Base-by-base conservation (phyloP, 768 basidiomycete genomes). In the Filobasidium floriforme region DNA sequence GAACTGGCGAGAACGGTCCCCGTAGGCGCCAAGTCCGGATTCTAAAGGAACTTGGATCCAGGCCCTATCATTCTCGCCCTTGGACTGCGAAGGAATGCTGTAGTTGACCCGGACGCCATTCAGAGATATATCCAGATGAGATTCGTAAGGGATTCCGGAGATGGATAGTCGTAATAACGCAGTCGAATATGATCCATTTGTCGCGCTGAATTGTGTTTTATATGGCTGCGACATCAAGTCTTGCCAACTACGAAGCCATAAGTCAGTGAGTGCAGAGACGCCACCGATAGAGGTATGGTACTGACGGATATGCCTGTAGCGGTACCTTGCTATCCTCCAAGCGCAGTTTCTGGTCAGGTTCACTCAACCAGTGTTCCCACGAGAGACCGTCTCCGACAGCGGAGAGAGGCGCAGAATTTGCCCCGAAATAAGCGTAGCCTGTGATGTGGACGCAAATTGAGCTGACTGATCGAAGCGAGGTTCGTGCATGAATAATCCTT, bases 301-400 rank as follows among this genome's bases (percentile, higher is more conserved):
- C 73, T 69, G 59, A 76, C 73, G 76, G 75, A 65, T 77, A 77
- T 3, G 66, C 72, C 59, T 77, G 76, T 26, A 76, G 51, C 3
- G 75, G 73, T 24, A 76, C 72, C 43, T 70, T 67, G 40, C 66
- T 68, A 60, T 77, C 73, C 63, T 77, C 76, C 24, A 77, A 44
- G 32, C 71, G 43, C 11, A 69, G 26, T 14, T 66, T n/a, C 18
- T 22, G 49, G 40, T 73, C 65, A 1, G 70, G 63, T 15, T 66
- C 37, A 0, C 73, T 66, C 26, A 77, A 63, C 61, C 68, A 70
- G 10, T 70, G 67, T 18, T 55, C 62, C 76, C 76, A 77, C 24
- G 66, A 73, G 24, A 76, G 51, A 29, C 67, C 51, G n/a, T 72
- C 26, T n/a, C 72, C 40, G 18, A 59, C 1, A 4, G 41, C 44